Base-by-base conservation (phyloP, 371 early-diverging fungal species). In the Rhizopus microsporus region DNA sequence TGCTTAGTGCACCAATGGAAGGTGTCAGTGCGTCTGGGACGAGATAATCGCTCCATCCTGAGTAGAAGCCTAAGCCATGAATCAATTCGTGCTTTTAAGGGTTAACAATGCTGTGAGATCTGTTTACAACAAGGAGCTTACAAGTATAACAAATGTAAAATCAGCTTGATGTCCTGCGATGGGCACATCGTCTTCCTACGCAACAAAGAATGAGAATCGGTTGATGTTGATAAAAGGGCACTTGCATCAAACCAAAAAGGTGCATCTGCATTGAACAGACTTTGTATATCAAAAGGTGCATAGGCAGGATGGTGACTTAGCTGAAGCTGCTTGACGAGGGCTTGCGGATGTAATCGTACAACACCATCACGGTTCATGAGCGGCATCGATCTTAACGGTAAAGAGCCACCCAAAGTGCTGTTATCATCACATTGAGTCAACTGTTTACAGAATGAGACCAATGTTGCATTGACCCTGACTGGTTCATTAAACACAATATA, bases 11-110 rank as follows among this genome's bases (percentile, higher is more conserved):
- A 2, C 23, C 23, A 23, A 23, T 23, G 23, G 23, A 23, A 4
- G 64, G 64, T 32, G 59, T 64, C 4, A 64, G 3, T 3, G 47
- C 42, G 3, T 56, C 35, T 3, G 13, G 17, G 9, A 62, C 44
- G 10, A 77, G 30, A 34, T 68, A 63, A 32, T 77, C 64, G 13
- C 67, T 67, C 75, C 82, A 80, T 17, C 62, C 65, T 5, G 83
- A 74, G 23, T 80, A 73, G 54, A 86, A 83, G 2, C 86, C 88
- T 13, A 87, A 58, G 0, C 88, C 88, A 66, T 87, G 88, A 32
- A 86, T 71, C 7, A 87, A 66, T 57, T 87, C 88, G 51, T 87
- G 88, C 68, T 69, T 33, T n/a, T 15, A 51, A 51, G 4, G 4
- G 31, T 30, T 50, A 16, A 33, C 12, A 3, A 17, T 23, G 17